phyloP scores from a whole-genome alignment of 2,329 filamentous ascomycete genomes.

The Shiraia sp. region DNA sequence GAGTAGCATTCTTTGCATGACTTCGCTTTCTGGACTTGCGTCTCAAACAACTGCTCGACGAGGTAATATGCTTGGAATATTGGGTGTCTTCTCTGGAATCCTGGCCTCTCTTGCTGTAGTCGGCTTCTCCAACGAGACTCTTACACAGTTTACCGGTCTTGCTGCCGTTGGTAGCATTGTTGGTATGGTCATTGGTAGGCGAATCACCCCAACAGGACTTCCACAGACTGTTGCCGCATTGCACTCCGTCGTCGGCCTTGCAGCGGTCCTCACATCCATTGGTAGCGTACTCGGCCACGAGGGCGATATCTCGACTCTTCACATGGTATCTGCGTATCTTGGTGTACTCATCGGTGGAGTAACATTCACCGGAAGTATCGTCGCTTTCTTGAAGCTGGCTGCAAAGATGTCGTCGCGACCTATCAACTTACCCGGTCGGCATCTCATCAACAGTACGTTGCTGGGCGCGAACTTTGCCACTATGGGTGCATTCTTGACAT shows the following conservation, averaged over 20 bases:
- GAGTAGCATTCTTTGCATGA: slow-evolving; percentile 81
- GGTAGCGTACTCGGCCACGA: slow-evolving; percentile 81
- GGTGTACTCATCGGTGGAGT: slow-evolving; percentile 85
- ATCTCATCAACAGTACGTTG: slow-evolving; percentile 74
- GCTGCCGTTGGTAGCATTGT: slow-evolving; percentile 71
- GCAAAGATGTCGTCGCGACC: slow-evolving; percentile 81
- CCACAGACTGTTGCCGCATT: slow-evolving; percentile 88
- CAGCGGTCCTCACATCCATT: slow-evolving; percentile 85
- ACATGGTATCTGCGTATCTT: slow-evolving; percentile 83
- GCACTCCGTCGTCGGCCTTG: slow-evolving; percentile 87
- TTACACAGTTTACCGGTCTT: slow-evolving; percentile 78
- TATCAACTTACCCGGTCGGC: slow-evolving; percentile 71
- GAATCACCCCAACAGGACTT: slow-evolving; percentile 85
- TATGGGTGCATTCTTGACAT: slow-evolving; percentile 80
- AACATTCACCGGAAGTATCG: slow-evolving; percentile 88
- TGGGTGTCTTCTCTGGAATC: slow-evolving; percentile 82
- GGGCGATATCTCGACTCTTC: slow-evolving; percentile 73
- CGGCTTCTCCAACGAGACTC: slow-evolving; percentile 76
- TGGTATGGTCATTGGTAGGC: slow-evolving; percentile 76
- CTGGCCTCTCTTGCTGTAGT: slow-evolving; percentile 80
- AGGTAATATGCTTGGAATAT: slow-evolving; percentile 83
- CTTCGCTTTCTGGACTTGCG: slow-evolving; percentile 76
- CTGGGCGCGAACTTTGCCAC: slow-evolving; percentile 78
- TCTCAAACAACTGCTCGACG: slow-evolving; percentile 82
- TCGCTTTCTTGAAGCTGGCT: slow-evolving; percentile 85